phyloP scores from a whole-genome alignment of 176 grass and related monocot genomes.

The Raddia guianensis region DNA sequence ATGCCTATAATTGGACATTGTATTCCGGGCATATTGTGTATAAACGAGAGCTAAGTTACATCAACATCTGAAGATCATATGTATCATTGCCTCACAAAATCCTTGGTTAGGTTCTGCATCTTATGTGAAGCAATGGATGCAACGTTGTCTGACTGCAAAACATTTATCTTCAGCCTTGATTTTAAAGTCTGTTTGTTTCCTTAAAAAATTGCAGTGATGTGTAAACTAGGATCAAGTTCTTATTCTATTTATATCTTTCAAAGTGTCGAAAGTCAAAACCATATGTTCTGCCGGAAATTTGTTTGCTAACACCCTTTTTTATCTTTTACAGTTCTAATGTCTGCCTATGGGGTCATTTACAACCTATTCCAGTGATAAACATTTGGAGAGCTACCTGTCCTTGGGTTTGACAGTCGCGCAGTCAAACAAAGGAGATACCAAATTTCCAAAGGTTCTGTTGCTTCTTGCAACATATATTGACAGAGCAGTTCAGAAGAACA shows the following conservation, averaged over 20 bases:
- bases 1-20: background rate
- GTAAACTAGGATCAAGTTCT: background rate
- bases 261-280: background rate
- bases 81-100: background rate
- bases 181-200: background rate
- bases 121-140: background rate
- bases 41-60: conserved; percentile 2
- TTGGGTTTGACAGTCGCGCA: conserved; percentile 64
- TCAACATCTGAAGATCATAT: background rate
- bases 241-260: background rate
- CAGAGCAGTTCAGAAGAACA: conserved; percentile 57
- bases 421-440: conserved; percentile 44
- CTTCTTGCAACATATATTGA: conserved; percentile 75
- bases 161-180: background rate
- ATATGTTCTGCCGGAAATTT: background rate
- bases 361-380: conserved; percentile 38
- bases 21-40: background rate
- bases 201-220: background rate
- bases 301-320: conserved; percentile 29
- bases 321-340: conserved; percentile 49
- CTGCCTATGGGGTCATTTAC: conserved; percentile 39
- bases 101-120: background rate
- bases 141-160: background rate
- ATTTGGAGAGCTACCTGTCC: conserved; percentile 59
- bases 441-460: conserved; percentile 71